Percentiles rank a stretch among this genome's conserved stretches.
Conservation (phyloP, 176 grass and related monocot genomes). For the Aegilops tauschii region DNA sequence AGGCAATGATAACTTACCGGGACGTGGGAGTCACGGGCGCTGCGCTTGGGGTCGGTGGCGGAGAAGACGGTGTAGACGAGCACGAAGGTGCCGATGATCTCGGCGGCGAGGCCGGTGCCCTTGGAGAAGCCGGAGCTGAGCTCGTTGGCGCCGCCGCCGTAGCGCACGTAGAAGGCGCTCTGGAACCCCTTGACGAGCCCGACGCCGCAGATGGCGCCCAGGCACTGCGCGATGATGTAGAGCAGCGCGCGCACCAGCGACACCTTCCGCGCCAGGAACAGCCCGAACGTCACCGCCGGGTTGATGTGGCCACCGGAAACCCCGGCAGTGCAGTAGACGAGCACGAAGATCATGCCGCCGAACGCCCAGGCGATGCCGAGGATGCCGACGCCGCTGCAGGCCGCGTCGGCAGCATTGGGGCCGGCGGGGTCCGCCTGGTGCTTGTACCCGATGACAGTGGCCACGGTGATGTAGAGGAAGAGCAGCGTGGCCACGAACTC, state of each 20-base stretch:
- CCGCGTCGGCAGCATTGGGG: conserved; percentile 33
- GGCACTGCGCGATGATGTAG: conserved; percentile 87
- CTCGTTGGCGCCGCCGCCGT: conserved; percentile 88
- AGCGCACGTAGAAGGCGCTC: conserved; percentile 59
- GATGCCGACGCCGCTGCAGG: conserved; percentile 80
- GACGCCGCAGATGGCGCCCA: conserved; percentile 84
- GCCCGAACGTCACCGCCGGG: conserved; percentile 85
- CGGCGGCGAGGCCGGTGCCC: conserved; percentile 84
- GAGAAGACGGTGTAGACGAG: conserved; percentile 99
- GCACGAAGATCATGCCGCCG: conserved; percentile 98
- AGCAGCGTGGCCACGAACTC: conserved; percentile 87
- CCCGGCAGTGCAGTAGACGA: conserved; percentile 98
- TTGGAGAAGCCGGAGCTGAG: conserved; percentile 58
- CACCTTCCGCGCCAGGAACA: conserved; percentile 92
- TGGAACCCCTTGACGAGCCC: conserved; percentile 93
- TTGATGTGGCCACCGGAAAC: conserved; percentile 94
- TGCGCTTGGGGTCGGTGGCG: conserved; percentile 98
- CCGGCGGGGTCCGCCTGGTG: conserved; percentile 41
- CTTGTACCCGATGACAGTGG: conserved; percentile 85
- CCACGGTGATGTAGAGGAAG: conserved; percentile 84
- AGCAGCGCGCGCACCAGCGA: conserved; percentile 77
- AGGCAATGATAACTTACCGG: conserved; percentile 55
- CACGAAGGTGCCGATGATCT: conserved; percentile 98
- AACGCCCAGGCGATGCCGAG: conserved; percentile 98
- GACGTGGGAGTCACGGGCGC: conserved; percentile 84